A percentile compares a stretch with the other conserved stretches of the same genome.
Conservation (phyloP, 2,329 filamentous ascomycete species). For the Dactylellina leptospora region DNA sequence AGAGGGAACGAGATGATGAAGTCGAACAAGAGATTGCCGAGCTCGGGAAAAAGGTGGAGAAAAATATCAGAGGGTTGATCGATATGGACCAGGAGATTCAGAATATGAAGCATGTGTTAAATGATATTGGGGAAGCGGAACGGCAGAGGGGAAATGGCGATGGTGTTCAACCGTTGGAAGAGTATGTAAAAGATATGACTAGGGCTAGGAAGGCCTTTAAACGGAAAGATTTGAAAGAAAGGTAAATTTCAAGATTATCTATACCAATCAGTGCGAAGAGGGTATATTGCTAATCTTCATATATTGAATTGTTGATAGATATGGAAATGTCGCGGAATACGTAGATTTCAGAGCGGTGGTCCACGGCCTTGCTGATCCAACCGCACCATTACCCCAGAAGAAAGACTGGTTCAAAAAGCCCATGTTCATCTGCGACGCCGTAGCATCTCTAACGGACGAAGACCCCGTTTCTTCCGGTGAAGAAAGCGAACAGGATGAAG, state of each 20-base stretch:
- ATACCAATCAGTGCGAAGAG: too few relatives aligned
- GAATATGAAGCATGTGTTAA: conserved; percentile 28
- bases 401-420: conserved; percentile 51
- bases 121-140: conserved; percentile 26
- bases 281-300: too few relatives aligned
- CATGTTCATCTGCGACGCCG: conserved; percentile 34
- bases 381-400: conserved; percentile 27
- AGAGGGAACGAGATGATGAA: conserved; percentile 23
- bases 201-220: conserved; percentile 17
- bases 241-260: conserved; percentile 15
- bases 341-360: conserved; percentile 35
- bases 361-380: conserved; percentile 29
- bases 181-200: conserved; percentile 22
- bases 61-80: conserved; percentile 35
- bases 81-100: conserved; percentile 38
- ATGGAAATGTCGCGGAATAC: conserved; percentile 42
- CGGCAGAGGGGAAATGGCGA: conserved; percentile 21
- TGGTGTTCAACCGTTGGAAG: conserved; percentile 40
- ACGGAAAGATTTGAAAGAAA: conserved; percentile 42
- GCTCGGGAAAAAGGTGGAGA: conserved; percentile 41
- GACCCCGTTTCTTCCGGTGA: conserved; percentile 35
- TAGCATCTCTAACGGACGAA: conserved; percentile 38
- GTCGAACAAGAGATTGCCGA: conserved; percentile 32
- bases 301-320: too few relatives aligned
- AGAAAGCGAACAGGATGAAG: background rate